Base-by-base conservation (phyloP, 2,329 filamentous ascomycete genomes). In the Dissoconium aciculare region DNA sequence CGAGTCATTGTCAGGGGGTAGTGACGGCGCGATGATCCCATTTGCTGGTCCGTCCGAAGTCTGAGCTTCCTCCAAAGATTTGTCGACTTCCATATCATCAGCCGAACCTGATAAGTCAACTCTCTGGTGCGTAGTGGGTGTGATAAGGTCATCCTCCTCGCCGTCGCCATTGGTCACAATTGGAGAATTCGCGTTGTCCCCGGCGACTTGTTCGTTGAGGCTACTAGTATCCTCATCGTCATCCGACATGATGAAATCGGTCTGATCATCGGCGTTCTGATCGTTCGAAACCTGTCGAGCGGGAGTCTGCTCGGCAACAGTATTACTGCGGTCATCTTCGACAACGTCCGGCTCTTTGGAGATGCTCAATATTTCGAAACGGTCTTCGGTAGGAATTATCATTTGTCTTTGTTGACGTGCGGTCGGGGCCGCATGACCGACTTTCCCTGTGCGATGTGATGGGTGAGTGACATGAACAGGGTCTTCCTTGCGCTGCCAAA, bases 401-500 rank as follows among this genome's bases (percentile, higher is more conserved):
- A 23, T 23, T 8, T n/a, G 19, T 23, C 19, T 23, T 8, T 8
- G n/a, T 23, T n/a, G 19, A 23, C n/a, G 19, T 8, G n/a, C 8
- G n/a, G 8, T 23, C 19, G 8, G 19, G 8, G 8, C 8, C 19
- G n/a, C 8, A 23, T 23, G n/a, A n/a, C n/a, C n/a, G n/a, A n/a
- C 19, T 23, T 23, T 23, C 8, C 8, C 19, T 23, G 8, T n/a
- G 19, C 19, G 19, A 23, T 23, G 19, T 23, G 19, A n/a, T 23
- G n/a, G n/a, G n/a, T n/a, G 35, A n/a, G 41, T 30, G 10, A 33
- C 21, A 30, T 43, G 46, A 15, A 27, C 31, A 3, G 51, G 51
- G 38, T 52, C 48, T 27, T 45, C 34, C 17, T 37, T 43, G 6
- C 46, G 36, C 27, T 39, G 32, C 38, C 67, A 53, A 2, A 63